Evolutionary conservation across 2,329 filamentous ascomycete genomes (phyloP), one percentile per base, ranked within the genome.

Genomic region (Rhynchosporium agropyri): DNA sequence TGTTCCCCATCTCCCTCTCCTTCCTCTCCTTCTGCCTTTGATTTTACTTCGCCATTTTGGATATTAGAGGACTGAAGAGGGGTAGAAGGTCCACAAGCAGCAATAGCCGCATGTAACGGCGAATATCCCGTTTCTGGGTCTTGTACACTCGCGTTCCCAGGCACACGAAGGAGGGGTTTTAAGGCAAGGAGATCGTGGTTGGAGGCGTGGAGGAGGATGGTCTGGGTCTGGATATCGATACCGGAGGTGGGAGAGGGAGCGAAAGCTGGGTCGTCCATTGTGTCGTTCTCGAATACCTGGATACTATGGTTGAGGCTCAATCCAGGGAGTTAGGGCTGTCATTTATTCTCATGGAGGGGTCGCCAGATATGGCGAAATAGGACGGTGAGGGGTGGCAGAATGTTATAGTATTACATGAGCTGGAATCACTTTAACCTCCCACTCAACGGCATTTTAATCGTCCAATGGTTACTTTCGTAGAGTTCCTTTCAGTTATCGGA

Each of bases 81-180:
- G 7, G 46, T 33, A 3, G n/a, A 74, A 67, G 58, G 64, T 0
- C 83, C 86, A 72, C 88, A 91, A 3, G 88, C 83, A n/a, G 91
- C 89, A 74, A 98, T 91, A 45, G 92, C 92, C 28, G 93, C 90
- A 77, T 98, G 95, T 13, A 98, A 83, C 9, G 94, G 92, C 8
- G 92, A 92, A 76, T 89, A 92, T 64, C 91, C 91, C 0, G 93
- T 97, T 65, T 89, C 86, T 5, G 89, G 84, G 73, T 98, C 94
- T 76, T 94, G 92, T 4, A 89, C 86, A 74, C 89, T 92, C 80
- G 91, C 79, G 79, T 88, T 55, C 83, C 73, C 73, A 2, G 72
- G 72, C 2, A 68, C 68, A 3, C 73, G 69, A 6, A 75, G 67
- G 63, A 73, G 66, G 28, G 72, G 72, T 63, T 74, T 74, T 1